Conservation (phyloP, 352 stramenopile genomes). For the Globisporangium lucens region DNA sequence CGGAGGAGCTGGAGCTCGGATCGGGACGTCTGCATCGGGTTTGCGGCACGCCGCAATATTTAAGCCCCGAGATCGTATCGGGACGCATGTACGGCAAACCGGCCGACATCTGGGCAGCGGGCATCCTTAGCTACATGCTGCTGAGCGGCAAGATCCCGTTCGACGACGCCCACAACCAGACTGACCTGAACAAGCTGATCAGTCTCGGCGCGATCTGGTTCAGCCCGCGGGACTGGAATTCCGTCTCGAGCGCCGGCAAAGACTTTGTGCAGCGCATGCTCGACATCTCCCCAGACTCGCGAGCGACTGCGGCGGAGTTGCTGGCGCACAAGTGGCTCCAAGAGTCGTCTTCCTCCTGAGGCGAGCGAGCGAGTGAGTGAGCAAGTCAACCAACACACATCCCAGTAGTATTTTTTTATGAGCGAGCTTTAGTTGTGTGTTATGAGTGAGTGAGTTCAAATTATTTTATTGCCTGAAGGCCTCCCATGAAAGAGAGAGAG, state of each 20-base stretch:
- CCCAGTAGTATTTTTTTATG: constrained; percentile 4
- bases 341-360: constrained; percentile 3
- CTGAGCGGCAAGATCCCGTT: constrained; percentile 60
- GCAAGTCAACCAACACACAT: neutral
- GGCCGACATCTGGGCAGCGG: constrained; percentile 93
- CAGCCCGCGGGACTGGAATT: constrained; percentile 82
- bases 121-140: constrained; percentile 95
- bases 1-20: constrained; percentile 87
- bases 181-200: constrained; percentile 79
- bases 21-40: constrained; percentile 87
- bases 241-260: constrained; percentile 77
- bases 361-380: neutral
- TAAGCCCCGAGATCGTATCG: constrained; percentile 95
- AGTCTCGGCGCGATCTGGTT: constrained; percentile 91
- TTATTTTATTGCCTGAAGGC: neutral
- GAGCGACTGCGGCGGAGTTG: constrained; percentile 50
- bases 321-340: constrained; percentile 57
- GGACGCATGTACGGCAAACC: constrained; percentile 89
- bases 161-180: constrained; percentile 43
- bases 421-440: neutral
- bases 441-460: neutral
- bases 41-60: constrained; percentile 95
- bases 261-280: constrained; percentile 88
- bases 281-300: constrained; percentile 75
- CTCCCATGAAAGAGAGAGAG: neutral